These are phyloP conservation scores for Henckelia pumila DNA, from an alignment of 257 asterid species.

Conservation along the genomic window DNA sequence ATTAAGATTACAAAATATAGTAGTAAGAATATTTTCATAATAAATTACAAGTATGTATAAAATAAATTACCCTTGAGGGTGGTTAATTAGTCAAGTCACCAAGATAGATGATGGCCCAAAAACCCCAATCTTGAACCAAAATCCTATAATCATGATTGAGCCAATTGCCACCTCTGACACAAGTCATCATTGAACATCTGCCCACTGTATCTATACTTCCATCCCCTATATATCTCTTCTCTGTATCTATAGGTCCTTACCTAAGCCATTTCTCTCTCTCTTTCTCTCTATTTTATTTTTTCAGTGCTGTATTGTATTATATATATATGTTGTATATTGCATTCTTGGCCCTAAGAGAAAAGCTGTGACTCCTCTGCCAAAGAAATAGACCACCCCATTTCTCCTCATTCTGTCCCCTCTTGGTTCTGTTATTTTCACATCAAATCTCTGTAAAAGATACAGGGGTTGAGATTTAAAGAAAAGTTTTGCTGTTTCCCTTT, in stretches of 20 bases:
- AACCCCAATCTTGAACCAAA: constrained; percentile 34
- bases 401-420: constrained; percentile 72
- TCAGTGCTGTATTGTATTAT: constrained; percentile 39
- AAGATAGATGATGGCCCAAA: not conserved
- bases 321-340: constrained; percentile 30
- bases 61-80: no score
- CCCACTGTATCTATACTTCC: constrained; percentile 26
- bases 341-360: constrained; percentile 35
- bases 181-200: constrained; percentile 87
- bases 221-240: not conserved
- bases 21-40: no score
- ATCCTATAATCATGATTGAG: constrained; percentile 83
- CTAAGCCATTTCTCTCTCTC: no score
- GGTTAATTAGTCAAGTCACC: constrained; percentile 6
- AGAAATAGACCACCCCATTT: constrained; percentile 52
- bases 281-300: no score
- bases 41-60: no score
- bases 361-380: constrained; percentile 60
- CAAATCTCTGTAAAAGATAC: constrained; percentile 18
- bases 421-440: constrained; percentile 19
- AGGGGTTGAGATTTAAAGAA: not conserved
- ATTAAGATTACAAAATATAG: no score
- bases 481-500: not conserved
- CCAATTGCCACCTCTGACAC: constrained; percentile 77
- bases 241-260: not conserved